These are phyloP conservation scores for Camelina laxa DNA, from an alignment of 345 rosid genomes.

Conservation along the genomic window DNA sequence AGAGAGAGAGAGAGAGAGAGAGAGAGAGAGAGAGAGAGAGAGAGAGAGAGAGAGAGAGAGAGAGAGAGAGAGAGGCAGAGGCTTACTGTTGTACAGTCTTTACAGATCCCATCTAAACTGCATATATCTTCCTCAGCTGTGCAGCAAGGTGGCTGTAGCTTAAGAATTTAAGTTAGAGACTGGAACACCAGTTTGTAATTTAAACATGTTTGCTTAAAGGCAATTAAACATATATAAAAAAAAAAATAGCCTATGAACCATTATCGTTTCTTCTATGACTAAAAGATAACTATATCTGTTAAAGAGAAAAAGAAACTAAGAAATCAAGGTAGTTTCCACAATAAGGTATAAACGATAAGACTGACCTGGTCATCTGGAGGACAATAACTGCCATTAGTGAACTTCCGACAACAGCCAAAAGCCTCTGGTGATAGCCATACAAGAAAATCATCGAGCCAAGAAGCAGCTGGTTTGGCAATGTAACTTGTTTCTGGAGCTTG, in stretches of 20 bases:
- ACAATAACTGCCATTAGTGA: slow-evolving; percentile 76
- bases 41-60: too few relatives aligned
- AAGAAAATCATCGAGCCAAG: slow-evolving; percentile 97
- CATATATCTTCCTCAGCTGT: slow-evolving; percentile 72
- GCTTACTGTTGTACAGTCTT: slow-evolving; percentile 91
- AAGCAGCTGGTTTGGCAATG: slow-evolving; percentile 98
- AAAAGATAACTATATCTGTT: slow-evolving; percentile 5
- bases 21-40: slow-evolving; percentile 3
- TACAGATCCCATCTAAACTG: slow-evolving; percentile 73
- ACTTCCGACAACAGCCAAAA: slow-evolving; percentile 93
- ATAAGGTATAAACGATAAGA: slow-evolving; percentile 35
- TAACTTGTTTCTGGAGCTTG: slow-evolving; percentile 73
- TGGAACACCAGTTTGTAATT: slow-evolving; percentile 27
- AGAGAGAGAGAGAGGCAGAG: not conserved
- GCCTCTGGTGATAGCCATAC: slow-evolving; percentile 97
- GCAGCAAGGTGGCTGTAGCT: slow-evolving; percentile 88
- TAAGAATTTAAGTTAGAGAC: slow-evolving; percentile 32
- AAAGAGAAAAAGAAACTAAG: slow-evolving; percentile 10
- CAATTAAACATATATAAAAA: slow-evolving; percentile 12
- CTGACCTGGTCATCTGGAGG: slow-evolving; percentile 98
- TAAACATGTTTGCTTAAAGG: slow-evolving; percentile 30
- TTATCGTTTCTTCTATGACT: slow-evolving; percentile 14
- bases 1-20: not conserved
- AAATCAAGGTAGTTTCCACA: slow-evolving; percentile 22
- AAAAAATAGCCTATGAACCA: slow-evolving; percentile 24